A percentile compares a stretch with the other conserved stretches of the same genome.
These are phyloP conservation scores for Acephala macrosclerotiorum DNA, from an alignment of 2,329 filamentous ascomycete genomes.

Conservation along the genomic window DNA sequence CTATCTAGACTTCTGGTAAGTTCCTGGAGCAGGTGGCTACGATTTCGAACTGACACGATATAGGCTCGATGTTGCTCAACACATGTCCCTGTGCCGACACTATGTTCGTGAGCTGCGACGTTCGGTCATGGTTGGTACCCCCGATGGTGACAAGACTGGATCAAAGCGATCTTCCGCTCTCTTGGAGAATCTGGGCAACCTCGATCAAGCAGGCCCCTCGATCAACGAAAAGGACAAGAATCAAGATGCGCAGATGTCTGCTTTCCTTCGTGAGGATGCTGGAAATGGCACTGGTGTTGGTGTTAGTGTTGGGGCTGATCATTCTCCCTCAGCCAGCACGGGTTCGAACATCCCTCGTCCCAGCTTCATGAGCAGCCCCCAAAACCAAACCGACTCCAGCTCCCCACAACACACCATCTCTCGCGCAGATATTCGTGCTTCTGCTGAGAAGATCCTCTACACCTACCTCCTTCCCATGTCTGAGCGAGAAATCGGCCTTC, in stretches of 20 bases:
- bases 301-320: slow-evolving; percentile 56
- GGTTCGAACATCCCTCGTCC: slow-evolving; percentile 44
- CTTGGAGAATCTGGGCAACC: slow-evolving; percentile 76
- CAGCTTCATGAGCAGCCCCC: slow-evolving; percentile 67
- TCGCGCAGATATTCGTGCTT: slow-evolving; percentile 89
- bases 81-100: slow-evolving; percentile 96
- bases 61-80: slow-evolving; percentile 98
- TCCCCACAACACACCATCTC: slow-evolving; percentile 85
- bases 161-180: slow-evolving; percentile 87
- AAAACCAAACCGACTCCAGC: slow-evolving; percentile 75
- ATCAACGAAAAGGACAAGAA: slow-evolving; percentile 77
- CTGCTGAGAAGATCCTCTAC: slow-evolving; percentile 98
- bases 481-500: slow-evolving; percentile 94
- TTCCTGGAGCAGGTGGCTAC: slow-evolving; percentile 29
- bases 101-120: slow-evolving; percentile 95
- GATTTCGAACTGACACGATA: slow-evolving; percentile 18
- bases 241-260: slow-evolving; percentile 89
- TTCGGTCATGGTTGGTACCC: slow-evolving; percentile 91
- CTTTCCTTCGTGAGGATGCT: slow-evolving; percentile 77
- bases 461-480: slow-evolving; percentile 95
- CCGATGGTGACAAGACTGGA: slow-evolving; percentile 78
- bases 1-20: slow-evolving; percentile 97
- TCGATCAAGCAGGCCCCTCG: slow-evolving; percentile 64
- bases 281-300: slow-evolving; percentile 59
- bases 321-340: slow-evolving; percentile 59